Percentiles rank a stretch among this genome's conserved stretches.
Evolutionary conservation across 75 land plant genomes (phyloP).

Genomic region (Pinus taeda): DNA sequence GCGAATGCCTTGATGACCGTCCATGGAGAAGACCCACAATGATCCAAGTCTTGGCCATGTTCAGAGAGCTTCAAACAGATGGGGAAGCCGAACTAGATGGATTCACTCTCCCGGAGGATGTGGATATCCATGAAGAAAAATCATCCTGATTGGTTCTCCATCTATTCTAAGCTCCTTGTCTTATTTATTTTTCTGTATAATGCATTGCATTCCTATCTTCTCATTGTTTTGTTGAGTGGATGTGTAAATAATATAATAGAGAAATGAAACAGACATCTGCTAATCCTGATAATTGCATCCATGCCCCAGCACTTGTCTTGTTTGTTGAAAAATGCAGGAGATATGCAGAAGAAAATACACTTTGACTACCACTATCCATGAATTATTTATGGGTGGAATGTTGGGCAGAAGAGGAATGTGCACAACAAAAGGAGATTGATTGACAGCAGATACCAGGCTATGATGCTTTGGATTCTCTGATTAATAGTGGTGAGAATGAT

Average conservation of each 20-base stretch:
- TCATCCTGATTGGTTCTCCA: constrained; percentile 6
- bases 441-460: constrained; percentile 2
- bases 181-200: constrained; percentile 6
- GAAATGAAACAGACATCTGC: not conserved
- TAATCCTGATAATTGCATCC: not conserved
- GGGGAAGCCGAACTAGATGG: constrained; percentile 22
- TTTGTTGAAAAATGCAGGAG: not conserved
- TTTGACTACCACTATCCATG: not conserved
- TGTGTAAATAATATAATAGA: constrained; percentile 11
- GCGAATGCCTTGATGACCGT: constrained; percentile 65
- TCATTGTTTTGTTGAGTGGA: not conserved
- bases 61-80: constrained; percentile 46
- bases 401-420: not conserved
- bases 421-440: not conserved
- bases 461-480: not conserved
- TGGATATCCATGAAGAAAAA: not conserved
- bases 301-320: not conserved
- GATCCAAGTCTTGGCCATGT: constrained; percentile 87
- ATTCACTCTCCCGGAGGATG: constrained; percentile 10
- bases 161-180: not conserved
- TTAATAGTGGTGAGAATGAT: not conserved
- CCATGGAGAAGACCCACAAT: constrained; percentile 70
- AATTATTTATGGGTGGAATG: not conserved
- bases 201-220: constrained; percentile 5
- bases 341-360: not conserved